Evolutionary conservation across 371 early-diverging fungal genomes (phyloP).

Genomic region (Zopfochytrium polystomum): DNA sequence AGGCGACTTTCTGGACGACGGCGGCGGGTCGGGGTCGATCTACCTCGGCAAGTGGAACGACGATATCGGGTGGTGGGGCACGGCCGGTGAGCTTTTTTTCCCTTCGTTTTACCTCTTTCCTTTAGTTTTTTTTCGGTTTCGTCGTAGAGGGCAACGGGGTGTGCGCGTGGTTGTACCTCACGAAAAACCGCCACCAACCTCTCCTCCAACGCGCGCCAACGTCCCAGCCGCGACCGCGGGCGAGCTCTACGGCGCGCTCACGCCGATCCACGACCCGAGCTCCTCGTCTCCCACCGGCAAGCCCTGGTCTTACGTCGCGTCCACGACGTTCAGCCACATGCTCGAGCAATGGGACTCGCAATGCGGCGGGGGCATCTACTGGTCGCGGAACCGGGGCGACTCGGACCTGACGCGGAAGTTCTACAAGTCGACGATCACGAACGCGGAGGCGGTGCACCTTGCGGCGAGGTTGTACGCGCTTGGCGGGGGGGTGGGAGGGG

Average conservation of each 20-base stretch:
- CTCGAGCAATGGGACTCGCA: constrained; percentile 34
- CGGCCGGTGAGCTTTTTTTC: too few species aligned
- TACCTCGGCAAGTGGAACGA: constrained; percentile 11
- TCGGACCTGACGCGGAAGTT: not conserved
- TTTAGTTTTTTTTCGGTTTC: too few species aligned
- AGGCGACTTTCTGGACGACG: constrained; percentile 13
- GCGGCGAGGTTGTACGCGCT: constrained; percentile 32
- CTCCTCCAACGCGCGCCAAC: too few species aligned
- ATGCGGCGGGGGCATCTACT: constrained; percentile 46
- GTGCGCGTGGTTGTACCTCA: too few species aligned
- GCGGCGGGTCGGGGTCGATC: too few species aligned
- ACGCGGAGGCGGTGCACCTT: constrained; percentile 35
- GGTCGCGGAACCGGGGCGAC: constrained; percentile 35
- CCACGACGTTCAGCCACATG: constrained; percentile 32
- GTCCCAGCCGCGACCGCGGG: constrained; percentile 10
- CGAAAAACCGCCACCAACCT: too few species aligned
- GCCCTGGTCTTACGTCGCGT: constrained; percentile 25
- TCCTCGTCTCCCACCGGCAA: not conserved
- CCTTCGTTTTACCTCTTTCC: too few species aligned
- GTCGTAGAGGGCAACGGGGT: too few species aligned
- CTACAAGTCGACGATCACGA: constrained; percentile 49
- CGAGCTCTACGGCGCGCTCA: constrained; percentile 3
- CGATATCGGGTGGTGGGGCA: constrained; percentile 18
- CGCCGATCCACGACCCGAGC: constrained; percentile 3
- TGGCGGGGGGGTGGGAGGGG: too few species aligned